Conservation (phyloP, 192 early-diverging fungal genomes). For the Linderina pennispora region DNA sequence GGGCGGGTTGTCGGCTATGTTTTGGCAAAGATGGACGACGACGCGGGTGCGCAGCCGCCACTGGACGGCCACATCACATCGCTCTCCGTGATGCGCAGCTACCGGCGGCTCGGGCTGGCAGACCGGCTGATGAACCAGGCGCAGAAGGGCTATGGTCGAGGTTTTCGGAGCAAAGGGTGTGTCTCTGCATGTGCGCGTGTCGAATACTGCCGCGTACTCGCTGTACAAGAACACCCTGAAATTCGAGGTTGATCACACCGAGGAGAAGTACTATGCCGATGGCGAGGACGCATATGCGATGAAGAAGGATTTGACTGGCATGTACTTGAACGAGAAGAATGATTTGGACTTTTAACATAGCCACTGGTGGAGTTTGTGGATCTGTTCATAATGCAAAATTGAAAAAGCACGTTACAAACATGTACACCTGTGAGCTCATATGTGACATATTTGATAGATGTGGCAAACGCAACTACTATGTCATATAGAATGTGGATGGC, state of each 20-base stretch:
- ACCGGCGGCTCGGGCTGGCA: conserved; percentile 92
- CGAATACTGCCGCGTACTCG: conserved; percentile 87
- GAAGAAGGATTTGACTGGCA: conserved; percentile 28
- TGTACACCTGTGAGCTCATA: too few species aligned
- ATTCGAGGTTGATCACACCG: conserved; percentile 79
- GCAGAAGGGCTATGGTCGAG: conserved; percentile 81
- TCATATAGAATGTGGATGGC: too few species aligned
- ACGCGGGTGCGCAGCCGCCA: conserved; percentile 68
- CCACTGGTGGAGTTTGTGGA: too few species aligned
- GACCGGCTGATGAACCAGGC: conserved; percentile 93
- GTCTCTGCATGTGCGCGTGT: conserved; percentile 91
- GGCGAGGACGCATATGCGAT: conserved; percentile 89
- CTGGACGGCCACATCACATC: conserved; percentile 96
- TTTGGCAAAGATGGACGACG: conserved; percentile 93
- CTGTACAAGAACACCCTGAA: conserved; percentile 92
- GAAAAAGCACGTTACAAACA: too few species aligned
- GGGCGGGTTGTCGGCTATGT: conserved; percentile 96
- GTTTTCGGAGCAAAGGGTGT: conserved; percentile 82
- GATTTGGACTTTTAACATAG: conserved; percentile 25
- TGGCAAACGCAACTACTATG: too few species aligned
- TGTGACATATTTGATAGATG: too few species aligned
- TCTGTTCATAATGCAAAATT: too few species aligned
- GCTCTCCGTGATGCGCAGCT: conserved; percentile 93
- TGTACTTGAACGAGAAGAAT: conserved; percentile 25
- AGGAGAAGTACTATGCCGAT: conserved; percentile 97